Conservation (phyloP, 108 stramenopile species). For the Schizochytrium sp. region DNA sequence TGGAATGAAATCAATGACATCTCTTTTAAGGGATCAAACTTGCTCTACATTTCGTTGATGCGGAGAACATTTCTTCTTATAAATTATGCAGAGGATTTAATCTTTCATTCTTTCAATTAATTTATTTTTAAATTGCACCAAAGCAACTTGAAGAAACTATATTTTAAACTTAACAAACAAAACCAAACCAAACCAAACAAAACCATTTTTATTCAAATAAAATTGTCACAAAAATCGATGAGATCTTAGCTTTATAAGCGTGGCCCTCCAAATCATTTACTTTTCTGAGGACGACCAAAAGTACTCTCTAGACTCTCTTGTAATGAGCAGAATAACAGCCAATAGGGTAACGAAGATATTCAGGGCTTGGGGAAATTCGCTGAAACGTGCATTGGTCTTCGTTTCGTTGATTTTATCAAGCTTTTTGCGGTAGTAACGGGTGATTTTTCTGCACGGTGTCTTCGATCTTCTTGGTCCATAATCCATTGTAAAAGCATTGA, state of each 20-base stretch:
- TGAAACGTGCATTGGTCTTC: not conserved
- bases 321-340: not conserved
- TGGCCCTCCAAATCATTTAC: no score
- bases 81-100: no score
- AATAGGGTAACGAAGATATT: conserved; percentile 21
- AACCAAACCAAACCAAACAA: not conserved
- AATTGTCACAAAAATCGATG: not conserved
- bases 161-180: not conserved
- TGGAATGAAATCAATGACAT: no score
- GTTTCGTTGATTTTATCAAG: not conserved
- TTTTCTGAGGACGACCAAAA: not conserved
- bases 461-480: conserved; percentile 32
- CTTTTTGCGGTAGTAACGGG: conserved; percentile 45
- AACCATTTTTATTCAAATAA: not conserved
- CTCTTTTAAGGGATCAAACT: no score
- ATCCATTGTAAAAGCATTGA: conserved; percentile 39
- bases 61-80: no score
- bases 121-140: no score
- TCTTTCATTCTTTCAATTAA: no score
- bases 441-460: conserved; percentile 20
- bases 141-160: not conserved
- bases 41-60: no score
- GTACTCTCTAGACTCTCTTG: not conserved
- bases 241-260: no score
- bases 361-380: conserved; percentile 24